These are phyloP conservation scores for Blastobotrys muscicola DNA, from an alignment of 805 yeast genomes.

Conservation along the genomic window DNA sequence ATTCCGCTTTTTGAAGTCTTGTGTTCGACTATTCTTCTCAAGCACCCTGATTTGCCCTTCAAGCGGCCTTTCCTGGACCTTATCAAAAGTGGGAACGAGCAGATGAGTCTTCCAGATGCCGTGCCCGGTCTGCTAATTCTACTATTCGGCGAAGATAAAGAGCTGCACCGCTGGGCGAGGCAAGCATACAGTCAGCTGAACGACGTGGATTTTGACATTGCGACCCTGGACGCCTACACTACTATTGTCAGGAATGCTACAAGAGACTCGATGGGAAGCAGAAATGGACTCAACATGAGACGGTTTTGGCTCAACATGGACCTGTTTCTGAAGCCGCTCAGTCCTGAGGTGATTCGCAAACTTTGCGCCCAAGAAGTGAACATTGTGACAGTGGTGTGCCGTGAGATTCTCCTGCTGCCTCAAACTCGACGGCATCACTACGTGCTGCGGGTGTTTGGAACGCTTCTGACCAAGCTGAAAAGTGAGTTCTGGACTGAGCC, in stretches of 20 bases:
- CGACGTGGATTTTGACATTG: no score
- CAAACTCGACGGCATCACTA: background rate
- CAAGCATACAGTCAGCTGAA: background rate
- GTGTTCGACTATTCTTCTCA: background rate
- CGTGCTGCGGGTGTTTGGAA: background rate
- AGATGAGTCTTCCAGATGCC: conserved; percentile 1
- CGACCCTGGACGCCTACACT: no score
- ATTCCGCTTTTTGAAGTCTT: conserved; percentile 6
- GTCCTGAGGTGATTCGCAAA: background rate
- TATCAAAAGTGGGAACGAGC: background rate
- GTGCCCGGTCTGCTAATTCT: conserved; percentile 4
- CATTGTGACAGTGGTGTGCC: background rate
- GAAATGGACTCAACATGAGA: background rate
- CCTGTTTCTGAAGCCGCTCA: background rate
- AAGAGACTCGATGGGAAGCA: background rate
- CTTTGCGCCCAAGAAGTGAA: background rate
- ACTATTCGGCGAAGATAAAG: conserved; percentile 6
- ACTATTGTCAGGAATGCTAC: background rate
- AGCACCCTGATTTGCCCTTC: background rate
- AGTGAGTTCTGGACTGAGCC: background rate
- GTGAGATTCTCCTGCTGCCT: background rate
- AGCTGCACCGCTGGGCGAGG: conserved; percentile 9
- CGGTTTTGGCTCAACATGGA: conserved; percentile 3
- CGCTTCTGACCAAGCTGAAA: background rate
- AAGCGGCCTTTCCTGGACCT: background rate